Percentiles rank a stretch among this genome's conserved stretches.
These are phyloP conservation scores for Grosmannia clavigera DNA, from an alignment of 2,329 filamentous ascomycete species.

Conservation along the genomic window DNA sequence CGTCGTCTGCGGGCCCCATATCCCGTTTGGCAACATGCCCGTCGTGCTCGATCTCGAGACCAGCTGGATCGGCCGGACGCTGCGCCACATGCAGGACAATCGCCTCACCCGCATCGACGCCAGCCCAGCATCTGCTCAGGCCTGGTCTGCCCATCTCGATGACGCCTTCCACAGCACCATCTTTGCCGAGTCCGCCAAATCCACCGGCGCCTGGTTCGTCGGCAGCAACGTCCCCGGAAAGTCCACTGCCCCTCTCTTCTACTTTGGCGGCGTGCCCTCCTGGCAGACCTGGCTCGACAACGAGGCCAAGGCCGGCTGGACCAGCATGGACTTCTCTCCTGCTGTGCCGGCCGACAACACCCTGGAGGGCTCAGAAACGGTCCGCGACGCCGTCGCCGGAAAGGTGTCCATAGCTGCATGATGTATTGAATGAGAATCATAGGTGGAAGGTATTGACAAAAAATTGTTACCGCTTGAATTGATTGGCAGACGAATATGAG, in stretches of 20 bases:
- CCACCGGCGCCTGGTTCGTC: constrained; percentile 12
- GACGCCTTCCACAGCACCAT: constrained; percentile 4
- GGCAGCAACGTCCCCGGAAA: constrained; percentile 15
- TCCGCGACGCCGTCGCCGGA: neutral
- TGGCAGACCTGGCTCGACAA: constrained; percentile 6
- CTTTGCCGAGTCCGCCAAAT: constrained; percentile 1
- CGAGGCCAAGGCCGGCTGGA: neutral
- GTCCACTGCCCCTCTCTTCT: constrained; percentile 9
- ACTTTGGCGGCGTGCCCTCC: constrained; percentile 4
- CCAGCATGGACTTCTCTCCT: neutral
- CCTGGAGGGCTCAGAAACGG: neutral
- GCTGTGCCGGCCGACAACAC: neutral
- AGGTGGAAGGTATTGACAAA: too few relatives aligned
- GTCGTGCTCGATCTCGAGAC: constrained; percentile 6
- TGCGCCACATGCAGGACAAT: constrained; percentile 6
- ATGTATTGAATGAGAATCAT: neutral
- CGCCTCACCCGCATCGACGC: constrained; percentile 6
- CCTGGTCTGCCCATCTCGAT: constrained; percentile 3
- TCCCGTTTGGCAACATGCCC: constrained; percentile 5
- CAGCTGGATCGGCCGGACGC: constrained; percentile 5
- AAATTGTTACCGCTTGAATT: too few relatives aligned
- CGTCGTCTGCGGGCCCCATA: constrained; percentile 9
- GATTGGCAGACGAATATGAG: too few relatives aligned
- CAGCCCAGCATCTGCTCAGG: neutral
- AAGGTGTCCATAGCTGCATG: neutral